Base-by-base conservation (phyloP, 1,284 basidiomycete species). In the Phenoliferia sp. region DNA sequence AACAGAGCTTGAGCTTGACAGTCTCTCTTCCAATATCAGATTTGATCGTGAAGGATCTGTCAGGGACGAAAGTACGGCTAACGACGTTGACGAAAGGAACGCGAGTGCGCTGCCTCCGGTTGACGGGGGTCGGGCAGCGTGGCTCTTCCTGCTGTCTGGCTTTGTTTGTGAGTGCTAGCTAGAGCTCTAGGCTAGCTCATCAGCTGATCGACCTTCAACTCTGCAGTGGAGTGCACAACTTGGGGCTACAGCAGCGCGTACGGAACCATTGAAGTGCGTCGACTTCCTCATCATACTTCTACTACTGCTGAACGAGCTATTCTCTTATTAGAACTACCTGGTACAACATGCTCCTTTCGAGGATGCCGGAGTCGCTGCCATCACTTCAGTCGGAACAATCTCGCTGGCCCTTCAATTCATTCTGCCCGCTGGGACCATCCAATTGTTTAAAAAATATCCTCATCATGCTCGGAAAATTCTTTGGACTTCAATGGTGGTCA, bases 361-460 rank as follows among this genome's bases (percentile, higher is more conserved):
- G 12, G 22, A 19, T 28, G n/a, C n/a, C 22, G n/a, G 50, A 19
- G 50, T 54, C 10, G 50, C 50, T 28, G 10, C 50, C 10, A 54
- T 54, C 22, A 15, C 50, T 9, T 10, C 10, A 9, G n/a, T 54
- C 50, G 50, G 50, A 9, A 54, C 50, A 28, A 54, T 26, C 50
- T 10, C 7, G 7, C 50, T 54, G 7, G 50, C 50, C 22, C 50
- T 54, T n/a, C 22, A 10, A n/a, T 54, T 15, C 50, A 15, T 26
- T 28, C 50, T 54, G 9, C 50, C 50, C 9, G n/a, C 50, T 9
- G 50, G 50, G 10, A 15, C n/a, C 57, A 32, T 60, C 31, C 31
- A 44, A 7, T 17, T 50, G 2, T 66, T 63, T 33, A 56, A 58
- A 2, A 19, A 61, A 7, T 66, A 63, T 33, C 65, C 65, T 1